Conservation (phyloP, 768 basidiomycete species). For the Pseudohyphozyma bogoriensis region DNA sequence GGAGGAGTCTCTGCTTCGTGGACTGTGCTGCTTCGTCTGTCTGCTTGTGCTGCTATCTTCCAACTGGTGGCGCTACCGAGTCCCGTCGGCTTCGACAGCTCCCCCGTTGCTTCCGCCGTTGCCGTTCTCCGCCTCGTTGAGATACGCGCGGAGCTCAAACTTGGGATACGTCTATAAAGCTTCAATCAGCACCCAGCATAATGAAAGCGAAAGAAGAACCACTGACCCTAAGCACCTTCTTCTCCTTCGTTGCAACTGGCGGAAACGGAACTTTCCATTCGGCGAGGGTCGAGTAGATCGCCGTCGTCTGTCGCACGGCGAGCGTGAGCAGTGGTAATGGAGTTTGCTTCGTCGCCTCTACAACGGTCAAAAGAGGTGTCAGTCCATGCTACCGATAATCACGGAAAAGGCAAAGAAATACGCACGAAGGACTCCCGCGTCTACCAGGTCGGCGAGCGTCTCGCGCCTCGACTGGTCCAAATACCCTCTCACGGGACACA, state of each 20-base stretch:
- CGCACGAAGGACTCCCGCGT: slow-evolving; percentile 74
- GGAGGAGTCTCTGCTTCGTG: no score
- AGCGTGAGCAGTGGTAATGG: slow-evolving; percentile 15
- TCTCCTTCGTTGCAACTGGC: slow-evolving; percentile 1
- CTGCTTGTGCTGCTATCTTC: no score
- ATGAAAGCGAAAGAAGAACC: no score
- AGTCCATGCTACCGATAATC: neutral
- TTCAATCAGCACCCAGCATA: neutral
- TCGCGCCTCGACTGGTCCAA: slow-evolving; percentile 65
- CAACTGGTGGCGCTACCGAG: no score
- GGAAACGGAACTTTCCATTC: slow-evolving; percentile 23
- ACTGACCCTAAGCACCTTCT: slow-evolving; percentile 8
- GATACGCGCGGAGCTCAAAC: slow-evolving; percentile 11
- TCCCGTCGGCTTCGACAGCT: no score
- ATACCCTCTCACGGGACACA: slow-evolving; percentile 64
- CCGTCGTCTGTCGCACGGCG: slow-evolving; percentile 13
- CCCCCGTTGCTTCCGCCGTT: neutral
- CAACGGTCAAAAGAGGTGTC: neutral
- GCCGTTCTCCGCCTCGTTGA: neutral
- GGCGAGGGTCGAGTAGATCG: slow-evolving; percentile 9
- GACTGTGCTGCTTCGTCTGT: neutral
- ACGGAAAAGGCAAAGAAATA: slow-evolving; percentile 36
- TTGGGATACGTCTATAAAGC: slow-evolving; percentile 2
- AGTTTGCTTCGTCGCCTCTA: slow-evolving; percentile 12
- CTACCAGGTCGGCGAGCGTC: slow-evolving; percentile 75